Percentiles rank a stretch among this genome's conserved stretches.
phyloP scores from a whole-genome alignment of 2,329 filamentous ascomycete genomes.

The Colletotrichum tamarilloi region DNA sequence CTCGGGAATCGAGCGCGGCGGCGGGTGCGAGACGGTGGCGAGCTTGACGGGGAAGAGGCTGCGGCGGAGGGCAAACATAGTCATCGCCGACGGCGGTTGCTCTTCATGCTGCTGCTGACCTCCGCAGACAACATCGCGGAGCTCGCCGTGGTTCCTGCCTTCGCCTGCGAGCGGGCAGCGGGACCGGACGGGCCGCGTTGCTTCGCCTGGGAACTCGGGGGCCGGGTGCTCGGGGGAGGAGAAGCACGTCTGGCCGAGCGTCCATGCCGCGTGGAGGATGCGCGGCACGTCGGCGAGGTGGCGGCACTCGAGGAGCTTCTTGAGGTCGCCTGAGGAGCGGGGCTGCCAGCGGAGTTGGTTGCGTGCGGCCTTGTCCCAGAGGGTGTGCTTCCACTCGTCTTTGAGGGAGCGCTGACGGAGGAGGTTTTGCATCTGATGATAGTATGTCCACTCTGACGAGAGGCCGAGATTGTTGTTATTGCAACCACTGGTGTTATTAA shows the following conservation, averaged over 20 bases:
- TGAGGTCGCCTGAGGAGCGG: conserved; percentile 55
- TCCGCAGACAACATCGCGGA: not conserved
- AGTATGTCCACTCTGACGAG: conserved; percentile 53
- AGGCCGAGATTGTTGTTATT: conserved; percentile 45
- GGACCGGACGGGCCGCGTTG: conserved; percentile 35
- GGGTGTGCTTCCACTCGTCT: conserved; percentile 57
- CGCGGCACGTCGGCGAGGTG: conserved; percentile 53
- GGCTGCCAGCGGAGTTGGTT: conserved; percentile 53
- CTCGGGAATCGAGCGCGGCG: conserved; percentile 16
- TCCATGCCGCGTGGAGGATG: conserved; percentile 56
- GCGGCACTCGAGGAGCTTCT: conserved; percentile 56
- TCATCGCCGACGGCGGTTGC: conserved; percentile 16
- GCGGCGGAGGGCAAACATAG: conserved; percentile 19
- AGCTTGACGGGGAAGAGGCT: conserved; percentile 23
- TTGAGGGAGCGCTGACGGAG: conserved; percentile 56
- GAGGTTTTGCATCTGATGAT: conserved; percentile 55
- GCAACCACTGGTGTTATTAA: conserved; percentile 50
- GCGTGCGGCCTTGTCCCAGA: conserved; percentile 57
- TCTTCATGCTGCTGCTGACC: not conserved
- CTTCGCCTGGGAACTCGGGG: conserved; percentile 30
- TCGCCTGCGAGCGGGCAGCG: conserved; percentile 32
- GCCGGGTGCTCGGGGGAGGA: conserved; percentile 40
- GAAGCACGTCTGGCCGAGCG: conserved; percentile 55
- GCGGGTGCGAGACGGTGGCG: conserved; percentile 27
- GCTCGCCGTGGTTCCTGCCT: not conserved